phyloP scores from a whole-genome alignment of 768 basidiomycete genomes.

The Panellus pusillus region DNA sequence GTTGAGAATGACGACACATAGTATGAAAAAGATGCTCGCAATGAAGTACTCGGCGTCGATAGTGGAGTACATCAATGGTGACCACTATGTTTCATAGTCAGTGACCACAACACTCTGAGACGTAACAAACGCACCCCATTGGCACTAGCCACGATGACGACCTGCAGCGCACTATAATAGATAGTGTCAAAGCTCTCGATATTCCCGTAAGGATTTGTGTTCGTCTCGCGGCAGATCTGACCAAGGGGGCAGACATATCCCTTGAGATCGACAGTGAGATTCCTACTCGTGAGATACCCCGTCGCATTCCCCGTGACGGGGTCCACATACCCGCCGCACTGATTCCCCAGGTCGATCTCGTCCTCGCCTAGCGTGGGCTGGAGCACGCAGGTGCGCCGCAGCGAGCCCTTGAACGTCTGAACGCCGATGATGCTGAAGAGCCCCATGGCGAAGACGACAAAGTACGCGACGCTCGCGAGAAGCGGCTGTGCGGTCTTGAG shows the following conservation, averaged over 20 bases:
- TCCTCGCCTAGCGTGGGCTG: slow-evolving; percentile 54
- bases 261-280: slow-evolving; percentile 43
- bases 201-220: slow-evolving; percentile 61
- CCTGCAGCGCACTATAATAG: slow-evolving; percentile 76
- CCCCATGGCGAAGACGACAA: slow-evolving; percentile 86
- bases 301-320: slow-evolving; percentile 47
- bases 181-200: slow-evolving; percentile 89
- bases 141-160: slow-evolving; percentile 80
- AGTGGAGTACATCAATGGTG: slow-evolving; percentile 80
- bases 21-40: slow-evolving; percentile 86
- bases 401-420: slow-evolving; percentile 87
- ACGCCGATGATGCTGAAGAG: slow-evolving; percentile 94
- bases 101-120: neutral
- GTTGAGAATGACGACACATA: slow-evolving; percentile 82
- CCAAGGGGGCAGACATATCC: slow-evolving; percentile 91
- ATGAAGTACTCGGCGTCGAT: slow-evolving; percentile 89
- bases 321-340: slow-evolving; percentile 86
- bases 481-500: slow-evolving; percentile 88
- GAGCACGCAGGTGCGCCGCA: slow-evolving; percentile 64
- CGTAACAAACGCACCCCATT: slow-evolving; percentile 55
- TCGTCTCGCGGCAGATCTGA: slow-evolving; percentile 80
- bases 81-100: slow-evolving; percentile 51
- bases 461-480: slow-evolving; percentile 87
- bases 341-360: slow-evolving; percentile 43
- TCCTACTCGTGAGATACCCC: slow-evolving; percentile 36